A percentile compares a stretch with the other conserved stretches of the same genome.
phyloP scores from a whole-genome alignment of 1,284 basidiomycete species.

The Lentinus polychrous region DNA sequence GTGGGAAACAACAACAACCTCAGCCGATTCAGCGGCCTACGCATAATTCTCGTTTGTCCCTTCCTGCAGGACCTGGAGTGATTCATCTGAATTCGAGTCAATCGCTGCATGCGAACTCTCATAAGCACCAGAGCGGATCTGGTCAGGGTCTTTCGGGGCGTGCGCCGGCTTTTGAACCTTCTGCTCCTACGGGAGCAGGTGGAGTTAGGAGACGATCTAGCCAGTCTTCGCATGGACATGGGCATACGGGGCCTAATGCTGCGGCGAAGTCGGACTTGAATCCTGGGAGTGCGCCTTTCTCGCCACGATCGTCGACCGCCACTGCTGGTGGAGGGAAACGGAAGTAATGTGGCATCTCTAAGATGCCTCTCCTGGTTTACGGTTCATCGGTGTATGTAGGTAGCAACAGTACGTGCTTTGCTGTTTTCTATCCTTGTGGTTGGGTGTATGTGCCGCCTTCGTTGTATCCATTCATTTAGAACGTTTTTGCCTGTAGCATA shows the following conservation, averaged over 20 bases:
- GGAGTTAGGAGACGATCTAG: conserved; percentile 6
- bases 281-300: conserved; percentile 23
- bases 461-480: too few relatives aligned
- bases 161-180: conserved; percentile 28
- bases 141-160: conserved; percentile 23
- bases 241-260: conserved; percentile 5
- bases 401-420: too few relatives aligned
- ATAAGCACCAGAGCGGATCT: conserved; percentile 1
- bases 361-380: too few relatives aligned
- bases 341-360: too few relatives aligned
- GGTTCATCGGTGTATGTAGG: too few relatives aligned
- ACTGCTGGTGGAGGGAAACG: neutral
- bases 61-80: conserved; percentile 21
- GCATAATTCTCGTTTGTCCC: conserved; percentile 14
- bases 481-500: too few relatives aligned
- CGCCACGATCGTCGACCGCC: conserved; percentile 14
- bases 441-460: too few relatives aligned
- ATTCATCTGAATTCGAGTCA: conserved; percentile 19
- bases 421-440: too few relatives aligned
- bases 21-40: conserved; percentile 20
- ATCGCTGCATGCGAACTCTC: conserved; percentile 7
- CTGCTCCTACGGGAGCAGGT: conserved; percentile 6
- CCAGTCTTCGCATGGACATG: conserved; percentile 8
- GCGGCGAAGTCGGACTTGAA: conserved; percentile 23
- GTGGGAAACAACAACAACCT: conserved; percentile 7